Evolutionary conservation across 2,329 filamentous ascomycete genomes (phyloP).

Genomic region (Pestalotiopsis sp.): DNA sequence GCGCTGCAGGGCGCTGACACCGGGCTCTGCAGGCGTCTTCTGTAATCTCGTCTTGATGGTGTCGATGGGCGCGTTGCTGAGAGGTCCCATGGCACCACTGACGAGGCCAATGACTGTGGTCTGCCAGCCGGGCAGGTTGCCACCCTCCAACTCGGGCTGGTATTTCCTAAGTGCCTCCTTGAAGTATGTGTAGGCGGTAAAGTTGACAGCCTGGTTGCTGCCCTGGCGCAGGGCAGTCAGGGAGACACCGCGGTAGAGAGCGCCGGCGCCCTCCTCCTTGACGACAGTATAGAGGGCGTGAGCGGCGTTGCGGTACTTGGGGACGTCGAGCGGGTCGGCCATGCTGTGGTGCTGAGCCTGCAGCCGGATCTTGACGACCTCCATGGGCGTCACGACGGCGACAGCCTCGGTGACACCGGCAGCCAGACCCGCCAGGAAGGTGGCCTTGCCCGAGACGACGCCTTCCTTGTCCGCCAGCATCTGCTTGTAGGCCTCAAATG

Average conservation of each 20-base stretch:
- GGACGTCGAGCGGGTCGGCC: slow-evolving; percentile 92
- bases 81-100: slow-evolving; percentile 89
- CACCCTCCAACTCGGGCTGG: slow-evolving; percentile 69
- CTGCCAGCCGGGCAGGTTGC: slow-evolving; percentile 78
- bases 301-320: slow-evolving; percentile 96
- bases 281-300: slow-evolving; percentile 84
- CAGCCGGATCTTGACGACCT: slow-evolving; percentile 97
- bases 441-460: slow-evolving; percentile 68
- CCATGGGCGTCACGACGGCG: slow-evolving; percentile 96
- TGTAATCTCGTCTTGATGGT: slow-evolving; percentile 98
- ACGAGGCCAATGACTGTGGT: slow-evolving; percentile 90
- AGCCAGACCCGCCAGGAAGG: slow-evolving; percentile 74
- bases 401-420: slow-evolving; percentile 97
- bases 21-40: slow-evolving; percentile 80
- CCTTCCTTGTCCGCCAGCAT: slow-evolving; percentile 72
- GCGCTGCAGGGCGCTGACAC: slow-evolving; percentile 77
- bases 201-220: slow-evolving; percentile 97
- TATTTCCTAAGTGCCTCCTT: slow-evolving; percentile 74
- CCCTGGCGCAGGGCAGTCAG: slow-evolving; percentile 93
- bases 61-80: slow-evolving; percentile 97
- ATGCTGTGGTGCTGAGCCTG: slow-evolving; percentile 98
- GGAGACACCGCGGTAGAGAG: slow-evolving; percentile 90
- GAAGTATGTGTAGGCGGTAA: slow-evolving; percentile 95
- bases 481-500: slow-evolving; percentile 95
- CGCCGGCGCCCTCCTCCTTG: slow-evolving; percentile 84